Conservation (phyloP, 441 rosid species). For the Adansonia rubrostipa region DNA sequence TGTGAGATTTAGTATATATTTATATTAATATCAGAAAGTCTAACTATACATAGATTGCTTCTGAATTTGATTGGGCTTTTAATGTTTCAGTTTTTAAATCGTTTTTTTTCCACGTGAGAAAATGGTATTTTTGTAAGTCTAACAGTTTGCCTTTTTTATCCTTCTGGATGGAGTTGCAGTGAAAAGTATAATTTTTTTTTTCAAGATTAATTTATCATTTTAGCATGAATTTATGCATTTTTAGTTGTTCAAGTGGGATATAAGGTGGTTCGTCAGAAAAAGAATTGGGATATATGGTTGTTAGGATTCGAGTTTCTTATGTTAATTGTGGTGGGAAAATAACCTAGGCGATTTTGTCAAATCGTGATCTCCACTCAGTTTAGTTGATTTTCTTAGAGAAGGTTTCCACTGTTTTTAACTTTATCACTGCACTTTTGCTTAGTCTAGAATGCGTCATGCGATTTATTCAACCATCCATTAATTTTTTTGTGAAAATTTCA, state of each 20-base stretch:
- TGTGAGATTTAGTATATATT: too few species aligned
- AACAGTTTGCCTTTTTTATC: not conserved
- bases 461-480: not conserved
- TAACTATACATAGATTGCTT: not conserved
- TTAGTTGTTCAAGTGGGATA: not conserved
- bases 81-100: not conserved
- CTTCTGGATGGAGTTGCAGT: not conserved
- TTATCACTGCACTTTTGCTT: conserved; percentile 5
- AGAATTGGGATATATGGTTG: not conserved
- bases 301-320: not conserved
- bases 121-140: not conserved
- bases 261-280: too few species aligned
- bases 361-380: not conserved
- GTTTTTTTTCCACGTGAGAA: not conserved
- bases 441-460: not conserved
- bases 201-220: not conserved
- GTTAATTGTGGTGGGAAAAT: not conserved
- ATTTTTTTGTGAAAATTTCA: not conserved
- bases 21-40: not conserved
- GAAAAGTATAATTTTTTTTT: not conserved
- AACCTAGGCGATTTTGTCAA: not conserved
- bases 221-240: not conserved
- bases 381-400: not conserved
- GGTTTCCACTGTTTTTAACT: not conserved
- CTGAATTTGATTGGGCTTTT: not conserved